Evolutionary conservation across 371 early-diverging fungal species (phyloP), one percentile per base, ranked within the genome.

Genomic region (Apophysomyces trapeziformis): DNA sequence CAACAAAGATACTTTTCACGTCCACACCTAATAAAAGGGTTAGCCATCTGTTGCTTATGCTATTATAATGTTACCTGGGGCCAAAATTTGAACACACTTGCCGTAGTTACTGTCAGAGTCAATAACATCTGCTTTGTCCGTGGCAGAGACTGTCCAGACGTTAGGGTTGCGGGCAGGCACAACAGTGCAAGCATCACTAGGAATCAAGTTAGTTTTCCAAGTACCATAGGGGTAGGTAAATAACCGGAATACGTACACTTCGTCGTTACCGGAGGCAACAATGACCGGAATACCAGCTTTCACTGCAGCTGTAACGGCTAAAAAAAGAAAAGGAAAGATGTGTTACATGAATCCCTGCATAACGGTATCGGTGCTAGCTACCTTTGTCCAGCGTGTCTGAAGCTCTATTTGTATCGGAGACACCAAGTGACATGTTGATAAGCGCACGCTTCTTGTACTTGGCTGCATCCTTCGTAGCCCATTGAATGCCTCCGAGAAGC

Each of bases 251-350:
- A 38, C 58, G 13, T 68, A 66, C 63, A 21, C 63, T 18, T 50
- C 60, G 35, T 76, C 85, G 76, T 91, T 91, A 39, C 93, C 95
- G 44, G 94, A 95, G 67, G 95, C 95, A 58, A 88, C 93, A 46
- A 87, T 75, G 41, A 94, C 75, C 32, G 84, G 81, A 43, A 90
- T 61, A 68, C 84, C 83, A 59, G 74, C 73, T 3, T 77, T 58
- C 38, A 78, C 78, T 46, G 83, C 84, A 39, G 80, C 77, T 65
- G 74, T 73, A 18, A 87, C 69, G 12, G 87, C 86, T 67, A 63
- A 11, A 18, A n/a, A 26, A 11, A 62, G 6, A 9, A 65, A 38
- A 50, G 38, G 37, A 36, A 38, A 50, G 8, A 46, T 32, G 45
- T 63, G 44, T 47, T 14, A 57, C 50, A 14, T n/a, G n/a, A 43